Evolutionary conservation across 768 basidiomycete species (phyloP).

Genomic region (Tylopilus rubrobrunneus): DNA sequence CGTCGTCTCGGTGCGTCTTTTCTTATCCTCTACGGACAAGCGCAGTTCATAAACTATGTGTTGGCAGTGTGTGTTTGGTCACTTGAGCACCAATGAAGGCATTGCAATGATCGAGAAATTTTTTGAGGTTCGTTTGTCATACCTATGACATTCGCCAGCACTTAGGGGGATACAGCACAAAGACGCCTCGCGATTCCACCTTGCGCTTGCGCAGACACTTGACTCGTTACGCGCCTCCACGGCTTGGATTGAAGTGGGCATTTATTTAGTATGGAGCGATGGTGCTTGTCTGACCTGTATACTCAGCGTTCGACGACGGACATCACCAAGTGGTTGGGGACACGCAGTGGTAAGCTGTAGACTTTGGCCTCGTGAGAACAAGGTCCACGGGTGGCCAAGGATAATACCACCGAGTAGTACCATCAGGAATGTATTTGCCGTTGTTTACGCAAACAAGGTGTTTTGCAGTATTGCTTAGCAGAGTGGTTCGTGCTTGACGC

Average conservation of each 20-base stretch:
- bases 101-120: slow-evolving; percentile 57
- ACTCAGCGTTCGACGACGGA: slow-evolving; percentile 57
- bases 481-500: neutral
- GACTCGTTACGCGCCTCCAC: slow-evolving; percentile 62
- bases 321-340: slow-evolving; percentile 49
- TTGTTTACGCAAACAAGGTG: neutral
- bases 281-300: neutral
- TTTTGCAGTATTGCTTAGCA: neutral
- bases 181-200: slow-evolving; percentile 65
- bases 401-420: too few relatives aligned
- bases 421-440: neutral
- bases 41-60: slow-evolving; percentile 6
- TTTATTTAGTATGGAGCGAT: neutral
- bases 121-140: slow-evolving; percentile 57
- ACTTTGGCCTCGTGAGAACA: neutral
- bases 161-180: slow-evolving; percentile 41
- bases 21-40: neutral
- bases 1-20: slow-evolving; percentile 48
- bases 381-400: too few relatives aligned
- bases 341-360: neutral
- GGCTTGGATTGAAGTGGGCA: slow-evolving; percentile 58
- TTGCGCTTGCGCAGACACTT: slow-evolving; percentile 61
- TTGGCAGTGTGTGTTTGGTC: slow-evolving; percentile 35
- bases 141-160: neutral
- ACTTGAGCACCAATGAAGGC: slow-evolving; percentile 68